Base-by-base conservation (phyloP, 371 early-diverging fungal genomes). In the Aphelidium insulamus region DNA sequence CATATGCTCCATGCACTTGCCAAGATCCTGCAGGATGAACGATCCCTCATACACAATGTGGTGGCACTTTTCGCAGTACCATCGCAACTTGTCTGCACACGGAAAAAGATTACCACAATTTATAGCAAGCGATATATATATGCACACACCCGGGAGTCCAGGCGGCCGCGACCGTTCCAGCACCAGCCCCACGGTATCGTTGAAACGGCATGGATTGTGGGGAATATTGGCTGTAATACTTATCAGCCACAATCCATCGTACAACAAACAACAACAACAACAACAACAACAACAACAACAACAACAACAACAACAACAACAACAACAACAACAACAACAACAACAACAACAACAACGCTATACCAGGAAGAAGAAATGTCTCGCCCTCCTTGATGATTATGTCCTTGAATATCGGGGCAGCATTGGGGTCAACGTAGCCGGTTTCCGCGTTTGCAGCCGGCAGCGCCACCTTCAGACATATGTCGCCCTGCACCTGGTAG, bases 281-380 rank as follows among this genome's bases (percentile, higher is more conserved):
- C 15, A 35, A 12, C 21, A 18, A 25, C 2, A 40, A 6, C 2
- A 8, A 25, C 39, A 19, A 25, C 37, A 25, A 27, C 15, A 16
- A 17, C 28, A 30, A 27, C 28, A 3, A 25, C 39, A 19, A 25
- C 37, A 25, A 27, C 15, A 16, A 17, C 28, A 30, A 27, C 28
- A 9, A 36, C 7, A 31, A 25, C 24, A 19, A 33, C 28, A 12
- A 26, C 8, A 34, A 22, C 19, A 11, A 11, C 19, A 36, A 14
- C 16, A 18, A 9, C 7, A 2, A 33, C 21, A 6, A 33, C 15
- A 25, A 21, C 28, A 12, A 17, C 16, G 20, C 17, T 16, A 45
- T 66, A 82, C 83, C 66, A 20, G 92, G 90, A 40, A 94, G 50
- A 40, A 94, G 52, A 46, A 87, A 80, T 88, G 91, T 90, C 19